Evolutionary conservation across 2,329 filamentous ascomycete genomes (phyloP), one percentile per base, ranked within the genome.

Genomic region (Fonsecaea pedrosoi): DNA sequence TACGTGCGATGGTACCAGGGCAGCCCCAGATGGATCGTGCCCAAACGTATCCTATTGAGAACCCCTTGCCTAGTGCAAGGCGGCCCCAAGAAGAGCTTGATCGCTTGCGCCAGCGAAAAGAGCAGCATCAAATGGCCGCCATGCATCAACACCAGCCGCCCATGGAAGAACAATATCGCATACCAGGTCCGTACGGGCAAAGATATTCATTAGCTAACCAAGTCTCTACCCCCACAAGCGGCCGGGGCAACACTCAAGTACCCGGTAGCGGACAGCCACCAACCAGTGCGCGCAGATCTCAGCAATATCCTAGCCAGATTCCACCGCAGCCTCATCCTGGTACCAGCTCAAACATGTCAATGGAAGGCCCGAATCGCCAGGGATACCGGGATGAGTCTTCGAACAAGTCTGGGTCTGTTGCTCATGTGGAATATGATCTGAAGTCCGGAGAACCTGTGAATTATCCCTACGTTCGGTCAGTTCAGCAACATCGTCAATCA

Each of bases 131-230:
- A 13, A 45, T 32, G 35, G 34, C 54, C 3, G 10, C 37, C 18
- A 15, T 54, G 25, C 61, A 40, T 25, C 54, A 62, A 37, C 25
- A 32, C 15, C 56, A 63, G 40, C 48, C 62, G 15, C 45, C 48
- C 4, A 56, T 54, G n/a, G 66, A 68, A 21, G 65, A 60, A 40
- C 59, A 42, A 8, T 74, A 71, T 65, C 69, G 72, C 15, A 74
- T 74, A 25, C 71, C 72, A 15, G 72, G 72, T 8, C 72, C 72
- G 34, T 74, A 74, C 35, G 65, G 66, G 15, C 71, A 73, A 25
- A 68, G 73, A 45, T 71, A 70, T 42, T 59, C 70, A 53, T 69
- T 70, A 3, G 68, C 72, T 18, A 70, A 69, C 48, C 70, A 70
- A 42, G 70, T 65, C 4, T 60, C 63, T 6, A 34, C 58, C 12